phyloP scores from a whole-genome alignment of 1,284 basidiomycete species.

The Paramarasmius palmivorus region DNA sequence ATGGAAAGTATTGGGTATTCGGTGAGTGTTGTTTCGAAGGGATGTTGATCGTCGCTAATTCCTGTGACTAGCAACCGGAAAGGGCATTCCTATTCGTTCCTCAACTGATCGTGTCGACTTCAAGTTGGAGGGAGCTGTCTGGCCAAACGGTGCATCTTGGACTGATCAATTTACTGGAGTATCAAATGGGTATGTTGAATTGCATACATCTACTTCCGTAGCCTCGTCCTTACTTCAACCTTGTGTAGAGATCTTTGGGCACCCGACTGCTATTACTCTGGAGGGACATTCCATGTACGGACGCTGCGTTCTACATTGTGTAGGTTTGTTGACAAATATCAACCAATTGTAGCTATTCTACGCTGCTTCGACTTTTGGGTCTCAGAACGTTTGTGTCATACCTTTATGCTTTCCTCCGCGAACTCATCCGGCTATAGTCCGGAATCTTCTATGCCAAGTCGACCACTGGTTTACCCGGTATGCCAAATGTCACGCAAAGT shows the following conservation, averaged over 20 bases:
- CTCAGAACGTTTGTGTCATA: slow-evolving; percentile 40
- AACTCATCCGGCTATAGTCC: slow-evolving; percentile 28
- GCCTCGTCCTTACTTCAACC: background rate
- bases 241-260: slow-evolving; percentile 44
- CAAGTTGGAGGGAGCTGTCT: slow-evolving; percentile 49
- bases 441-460: slow-evolving; percentile 53
- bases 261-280: slow-evolving; percentile 49
- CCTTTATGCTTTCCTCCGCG: background rate
- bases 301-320: background rate
- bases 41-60: background rate
- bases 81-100: slow-evolving; percentile 52
- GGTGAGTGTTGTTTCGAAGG: slow-evolving; percentile 30
- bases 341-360: slow-evolving; percentile 36
- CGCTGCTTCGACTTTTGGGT: slow-evolving; percentile 47
- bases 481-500: background rate
- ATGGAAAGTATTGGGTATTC: slow-evolving; percentile 53
- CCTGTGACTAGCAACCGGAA: slow-evolving; percentile 38
- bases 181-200: slow-evolving; percentile 40
- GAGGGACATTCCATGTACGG: slow-evolving; percentile 46
- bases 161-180: slow-evolving; percentile 52
- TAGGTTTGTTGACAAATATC: background rate
- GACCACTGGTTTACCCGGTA: slow-evolving; percentile 42
- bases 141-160: slow-evolving; percentile 49
- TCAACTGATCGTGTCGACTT: slow-evolving; percentile 52
- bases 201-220: background rate